phyloP scores from a whole-genome alignment of 83 land plant genomes.

The Diphasiastrum complanatum region DNA sequence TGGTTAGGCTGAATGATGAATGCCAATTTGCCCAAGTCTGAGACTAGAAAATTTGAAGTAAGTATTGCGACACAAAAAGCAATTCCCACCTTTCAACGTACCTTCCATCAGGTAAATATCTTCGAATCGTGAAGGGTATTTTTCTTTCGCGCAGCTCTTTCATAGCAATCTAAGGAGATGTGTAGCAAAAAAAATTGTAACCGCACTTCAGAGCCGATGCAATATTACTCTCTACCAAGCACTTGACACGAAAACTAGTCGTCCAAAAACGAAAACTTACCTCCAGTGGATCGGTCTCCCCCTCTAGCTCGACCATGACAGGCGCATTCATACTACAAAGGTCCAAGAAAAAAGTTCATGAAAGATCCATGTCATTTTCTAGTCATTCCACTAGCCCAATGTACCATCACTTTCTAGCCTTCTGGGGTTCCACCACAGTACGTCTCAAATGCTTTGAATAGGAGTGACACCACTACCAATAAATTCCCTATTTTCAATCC shows the following conservation, averaged over 20 bases:
- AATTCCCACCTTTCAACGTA: conserved; percentile 21
- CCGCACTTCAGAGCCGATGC: background rate
- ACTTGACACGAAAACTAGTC: background rate
- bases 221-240: background rate
- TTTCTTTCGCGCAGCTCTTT: conserved; percentile 89
- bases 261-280: conserved; percentile 24
- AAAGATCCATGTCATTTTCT: background rate
- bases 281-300: conserved; percentile 98
- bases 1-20: too few species aligned
- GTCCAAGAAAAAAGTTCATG: background rate
- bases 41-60: too few species aligned
- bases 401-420: too few species aligned
- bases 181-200: conserved; percentile 6
- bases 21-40: too few species aligned
- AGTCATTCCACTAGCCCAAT: background rate
- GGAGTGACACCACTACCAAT: too few species aligned
- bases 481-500: too few species aligned
- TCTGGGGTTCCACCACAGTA: too few species aligned
- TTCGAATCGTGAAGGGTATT: conserved; percentile 90
- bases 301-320: conserved; percentile 96
- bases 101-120: conserved; percentile 97
- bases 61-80: too few species aligned
- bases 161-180: conserved; percentile 75
- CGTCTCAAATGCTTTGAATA: too few species aligned
- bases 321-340: conserved; percentile 93